Conservation (phyloP, 2,329 filamentous ascomycete genomes). For the Diplodia mutila region DNA sequence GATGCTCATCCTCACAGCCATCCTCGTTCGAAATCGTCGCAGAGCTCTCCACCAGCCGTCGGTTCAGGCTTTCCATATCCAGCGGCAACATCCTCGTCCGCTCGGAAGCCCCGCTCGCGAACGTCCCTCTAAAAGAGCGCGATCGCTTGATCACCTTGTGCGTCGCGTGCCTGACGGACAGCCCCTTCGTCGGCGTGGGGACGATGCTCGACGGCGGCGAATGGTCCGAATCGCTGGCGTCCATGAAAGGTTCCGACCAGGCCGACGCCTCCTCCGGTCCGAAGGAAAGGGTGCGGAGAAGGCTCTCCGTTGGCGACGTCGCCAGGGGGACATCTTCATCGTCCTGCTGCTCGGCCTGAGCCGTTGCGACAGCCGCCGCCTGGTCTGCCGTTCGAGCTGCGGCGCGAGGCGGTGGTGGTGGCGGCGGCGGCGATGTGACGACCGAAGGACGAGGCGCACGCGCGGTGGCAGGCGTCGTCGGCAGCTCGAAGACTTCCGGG, state of each 20-base stretch:
- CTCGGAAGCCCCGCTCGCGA: neutral
- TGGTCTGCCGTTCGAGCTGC: neutral
- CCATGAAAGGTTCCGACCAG: slow-evolving; percentile 14
- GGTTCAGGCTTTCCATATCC: neutral
- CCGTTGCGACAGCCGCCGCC: neutral
- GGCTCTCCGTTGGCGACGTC: neutral
- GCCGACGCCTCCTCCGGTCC: slow-evolving; percentile 9
- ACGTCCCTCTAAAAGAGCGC: neutral
- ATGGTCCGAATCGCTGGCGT: neutral
- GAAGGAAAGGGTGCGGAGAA: neutral
- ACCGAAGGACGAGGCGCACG: neutral
- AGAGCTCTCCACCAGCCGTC: neutral
- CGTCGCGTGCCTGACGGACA: neutral
- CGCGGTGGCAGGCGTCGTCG: neutral
- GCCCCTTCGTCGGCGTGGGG: slow-evolving; percentile 4
- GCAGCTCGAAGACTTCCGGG: slow-evolving; percentile 2
- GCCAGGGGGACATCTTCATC: neutral
- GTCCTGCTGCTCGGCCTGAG: neutral
- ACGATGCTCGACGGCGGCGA: slow-evolving; percentile 19
- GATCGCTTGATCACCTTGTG: neutral
- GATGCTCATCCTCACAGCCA: neutral
- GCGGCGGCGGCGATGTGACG: neutral
- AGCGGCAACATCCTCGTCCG: neutral
- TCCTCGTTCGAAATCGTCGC: neutral
- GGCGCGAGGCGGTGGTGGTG: neutral